Evolutionary conservation across 2,329 filamentous ascomycete genomes (phyloP), one percentile per base, ranked within the genome.

Genomic region (Didymella lethalis): DNA sequence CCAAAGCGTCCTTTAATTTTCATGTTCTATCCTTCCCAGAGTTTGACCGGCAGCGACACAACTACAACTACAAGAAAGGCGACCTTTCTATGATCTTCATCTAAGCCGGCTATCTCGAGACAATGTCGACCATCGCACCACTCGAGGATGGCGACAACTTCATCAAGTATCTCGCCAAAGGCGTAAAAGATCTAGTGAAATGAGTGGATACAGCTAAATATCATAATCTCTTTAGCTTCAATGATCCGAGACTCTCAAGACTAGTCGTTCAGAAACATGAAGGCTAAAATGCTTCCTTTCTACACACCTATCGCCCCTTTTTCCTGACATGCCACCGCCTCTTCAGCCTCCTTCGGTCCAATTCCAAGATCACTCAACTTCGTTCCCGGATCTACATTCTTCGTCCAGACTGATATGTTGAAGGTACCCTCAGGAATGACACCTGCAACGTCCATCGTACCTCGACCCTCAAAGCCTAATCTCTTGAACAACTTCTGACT

Each of bases 391-490:
- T 34, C 46, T 10, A 64, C 54, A 3, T 29, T 52, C 23, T 55
- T 57, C 2, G 47, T 49, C 65, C 65, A 69, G 23, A 67, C 62
- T 23, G 54, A 40, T 4, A 50, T 52, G 4, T 29, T 34, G 12
- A 48, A 25, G 3, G n/a, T 23, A 14, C 32, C 40, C 18, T 45
- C 49, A 16, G 46, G 38, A n/a, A 61, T 18, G 1, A 68, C 50
- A 1, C 60, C 64, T 16, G 25, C 25, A 5, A 70, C 38, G 18
- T 32, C 20, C 53, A 47, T 56, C 5, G 59, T 41, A 0, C 68
- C 70, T 6, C 58, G 47, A 20, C 62, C 49, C 36, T 64, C 58
- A 47, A 72, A 71, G 5, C 65, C 67, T 44, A 72, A 12, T 16
- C 64, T 62, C 34, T 18, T 18, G 26, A 72, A 62, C 32, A 70